Evolutionary conservation across 495 filamentous ascomycete genomes (phyloP), one percentile per base, ranked within the genome.

Genomic region (Patellaria atrata): DNA sequence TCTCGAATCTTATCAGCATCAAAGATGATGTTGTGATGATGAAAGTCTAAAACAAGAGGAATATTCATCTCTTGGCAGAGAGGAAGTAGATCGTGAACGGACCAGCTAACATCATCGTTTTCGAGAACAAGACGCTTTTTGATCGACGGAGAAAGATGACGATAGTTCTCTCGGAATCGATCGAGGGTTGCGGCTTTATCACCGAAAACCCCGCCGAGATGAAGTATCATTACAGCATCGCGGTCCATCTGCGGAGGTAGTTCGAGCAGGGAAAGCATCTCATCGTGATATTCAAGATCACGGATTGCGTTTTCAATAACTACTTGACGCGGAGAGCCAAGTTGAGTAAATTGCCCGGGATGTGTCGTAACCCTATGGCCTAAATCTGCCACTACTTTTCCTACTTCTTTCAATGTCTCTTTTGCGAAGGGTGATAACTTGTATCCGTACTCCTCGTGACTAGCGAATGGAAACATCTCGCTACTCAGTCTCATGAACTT

Each of bases 381-480:
- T 1, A 87, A 66, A 54, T 83, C 71, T 31, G 75, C 81, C 15
- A 84, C 71, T 1, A 87, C 70, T 46, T 60, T 76, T 0, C 89
- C 89, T 5, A 70, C 82, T 34, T 89, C 73, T 3, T 64, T 75
- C 3, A 94, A 65, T 1, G 73, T 74, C 30, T 85, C 74, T 0
- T 74, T 71, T 0, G 91, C 89, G 53, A 97, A 94, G 0, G 80
- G 80, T 0, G 77, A 77, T 8, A 94, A 64, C 43, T 75, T 80
- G 51, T 94, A 97, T 0, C 85, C 89, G 43, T 92, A 84, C 37
- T 79, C 77, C 17, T 66, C 64, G 44, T 94, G 85, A 31, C 79
- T 87, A 0, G 89, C 85, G 52, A 94, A 94, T 0, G 87, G 89
- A 40, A 94, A 94, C 82, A 94, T 94, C 50, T 93, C 89, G 45